These are phyloP conservation scores for Babesia bovis DNA, from an alignment of 169 alveolate species.

Conservation along the genomic window DNA sequence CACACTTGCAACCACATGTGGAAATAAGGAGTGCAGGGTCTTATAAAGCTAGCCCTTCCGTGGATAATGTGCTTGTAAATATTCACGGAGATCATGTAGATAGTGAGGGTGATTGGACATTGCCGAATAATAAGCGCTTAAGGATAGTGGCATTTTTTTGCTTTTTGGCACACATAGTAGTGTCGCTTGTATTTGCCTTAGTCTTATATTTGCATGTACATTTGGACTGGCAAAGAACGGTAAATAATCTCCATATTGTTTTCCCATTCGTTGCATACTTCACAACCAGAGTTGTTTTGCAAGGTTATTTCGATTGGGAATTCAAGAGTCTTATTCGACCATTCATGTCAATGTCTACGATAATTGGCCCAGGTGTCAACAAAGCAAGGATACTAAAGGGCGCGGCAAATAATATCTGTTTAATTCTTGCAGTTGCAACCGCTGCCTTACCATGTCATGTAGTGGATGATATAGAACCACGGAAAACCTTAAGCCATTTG, in stretches of 20 bases:
- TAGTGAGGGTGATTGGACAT: not conserved
- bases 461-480: not conserved
- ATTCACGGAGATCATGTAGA: not conserved
- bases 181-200: not conserved
- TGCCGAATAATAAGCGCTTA: not conserved
- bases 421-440: slow-evolving; percentile 9
- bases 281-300: slow-evolving; percentile 9
- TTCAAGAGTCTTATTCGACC: slow-evolving; percentile 1
- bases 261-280: slow-evolving; percentile 18
- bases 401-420: slow-evolving; percentile 1
- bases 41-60: too few species aligned
- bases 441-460: slow-evolving; percentile 12
- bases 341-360: not conserved
- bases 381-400: not conserved
- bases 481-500: not conserved
- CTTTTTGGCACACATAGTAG: not conserved
- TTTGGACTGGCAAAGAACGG: not conserved
- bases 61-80: not conserved
- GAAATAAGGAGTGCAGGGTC: too few species aligned
- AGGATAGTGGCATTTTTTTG: not conserved
- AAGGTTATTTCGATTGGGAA: not conserved
- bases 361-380: not conserved
- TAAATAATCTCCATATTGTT: slow-evolving; percentile 1
- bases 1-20: too few species aligned
- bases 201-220: not conserved